A percentile compares a stretch with the other conserved stretches of the same genome.
Conservation (phyloP, 148 eudicot species). For the Rhododendron kiyosumense region DNA sequence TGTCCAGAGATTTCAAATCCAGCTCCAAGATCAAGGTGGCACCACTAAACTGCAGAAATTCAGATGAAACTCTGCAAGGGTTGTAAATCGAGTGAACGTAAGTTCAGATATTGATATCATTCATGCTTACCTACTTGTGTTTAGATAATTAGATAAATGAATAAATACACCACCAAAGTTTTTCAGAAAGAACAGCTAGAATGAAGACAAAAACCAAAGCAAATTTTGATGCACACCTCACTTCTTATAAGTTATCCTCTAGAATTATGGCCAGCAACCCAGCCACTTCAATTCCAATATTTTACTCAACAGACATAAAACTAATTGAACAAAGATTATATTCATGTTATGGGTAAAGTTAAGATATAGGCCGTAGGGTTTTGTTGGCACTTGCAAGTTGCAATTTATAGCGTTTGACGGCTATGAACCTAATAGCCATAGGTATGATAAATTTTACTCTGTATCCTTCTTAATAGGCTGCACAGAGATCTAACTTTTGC, state of each 20-base stretch:
- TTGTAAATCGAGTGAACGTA: neutral
- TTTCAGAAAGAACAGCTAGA: neutral
- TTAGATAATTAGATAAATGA: neutral
- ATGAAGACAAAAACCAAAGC: neutral
- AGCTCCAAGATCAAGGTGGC: slow-evolving; percentile 7
- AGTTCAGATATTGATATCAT: neutral
- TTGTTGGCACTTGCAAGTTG: neutral
- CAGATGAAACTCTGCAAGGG: neutral
- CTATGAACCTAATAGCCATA: neutral
- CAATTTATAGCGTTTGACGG: neutral
- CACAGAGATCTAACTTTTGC: neutral
- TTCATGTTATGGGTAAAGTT: neutral
- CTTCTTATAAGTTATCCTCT: neutral
- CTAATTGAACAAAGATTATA: neutral
- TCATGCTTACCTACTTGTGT: neutral
- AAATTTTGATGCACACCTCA: neutral
- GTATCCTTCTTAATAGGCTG: neutral
- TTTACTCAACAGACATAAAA: neutral
- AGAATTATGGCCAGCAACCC: neutral
- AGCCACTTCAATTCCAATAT: neutral
- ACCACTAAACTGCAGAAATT: slow-evolving; percentile 3
- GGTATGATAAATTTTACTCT: neutral
- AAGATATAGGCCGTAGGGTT: neutral
- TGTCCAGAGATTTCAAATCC: neutral
- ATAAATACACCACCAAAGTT: neutral